These are phyloP conservation scores for Amanita pseudoporphyria DNA, from an alignment of 768 basidiomycete genomes.

Conservation along the genomic window DNA sequence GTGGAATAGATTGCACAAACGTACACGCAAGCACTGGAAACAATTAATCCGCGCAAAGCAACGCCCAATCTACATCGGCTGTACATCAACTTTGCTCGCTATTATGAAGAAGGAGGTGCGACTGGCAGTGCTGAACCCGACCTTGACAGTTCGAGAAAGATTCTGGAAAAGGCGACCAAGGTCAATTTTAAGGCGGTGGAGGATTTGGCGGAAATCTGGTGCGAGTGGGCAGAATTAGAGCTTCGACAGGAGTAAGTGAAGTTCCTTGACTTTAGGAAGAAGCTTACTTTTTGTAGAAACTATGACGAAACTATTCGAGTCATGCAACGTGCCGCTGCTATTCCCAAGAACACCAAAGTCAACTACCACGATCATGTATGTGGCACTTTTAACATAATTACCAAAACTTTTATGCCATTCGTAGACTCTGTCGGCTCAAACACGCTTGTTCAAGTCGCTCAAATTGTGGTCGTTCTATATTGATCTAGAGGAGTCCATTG, in stretches of 20 bases:
- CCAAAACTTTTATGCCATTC: neutral
- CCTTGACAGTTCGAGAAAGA: conserved; percentile 79
- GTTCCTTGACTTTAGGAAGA: neutral
- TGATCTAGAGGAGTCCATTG: conserved; percentile 95
- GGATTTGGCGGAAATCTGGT: conserved; percentile 97
- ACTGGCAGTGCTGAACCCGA: conserved; percentile 73
- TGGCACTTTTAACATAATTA: conserved; percentile 4
- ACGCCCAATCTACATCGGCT: conserved; percentile 85
- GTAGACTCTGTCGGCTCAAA: conserved; percentile 77
- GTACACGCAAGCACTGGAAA: conserved; percentile 82
- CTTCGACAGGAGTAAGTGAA: conserved; percentile 80
- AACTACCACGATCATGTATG: conserved; percentile 92
- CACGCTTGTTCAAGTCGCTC: conserved; percentile 90
- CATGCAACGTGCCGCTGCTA: conserved; percentile 92
- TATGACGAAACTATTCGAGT: conserved; percentile 93
- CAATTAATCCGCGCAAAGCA: conserved; percentile 80
- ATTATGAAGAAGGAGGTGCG: conserved; percentile 93
- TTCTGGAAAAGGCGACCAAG: conserved; percentile 86
- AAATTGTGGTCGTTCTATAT: conserved; percentile 99
- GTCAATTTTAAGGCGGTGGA: conserved; percentile 94
- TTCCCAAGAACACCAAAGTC: conserved; percentile 84
- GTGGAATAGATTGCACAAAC: conserved; percentile 77
- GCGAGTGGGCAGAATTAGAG: conserved; percentile 99
- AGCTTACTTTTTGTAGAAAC: conserved; percentile 43
- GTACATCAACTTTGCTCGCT: conserved; percentile 93